A percentile compares a stretch with the other conserved stretches of the same genome.
phyloP scores from a whole-genome alignment of 768 basidiomycete genomes.

The Mycena indigotica region DNA sequence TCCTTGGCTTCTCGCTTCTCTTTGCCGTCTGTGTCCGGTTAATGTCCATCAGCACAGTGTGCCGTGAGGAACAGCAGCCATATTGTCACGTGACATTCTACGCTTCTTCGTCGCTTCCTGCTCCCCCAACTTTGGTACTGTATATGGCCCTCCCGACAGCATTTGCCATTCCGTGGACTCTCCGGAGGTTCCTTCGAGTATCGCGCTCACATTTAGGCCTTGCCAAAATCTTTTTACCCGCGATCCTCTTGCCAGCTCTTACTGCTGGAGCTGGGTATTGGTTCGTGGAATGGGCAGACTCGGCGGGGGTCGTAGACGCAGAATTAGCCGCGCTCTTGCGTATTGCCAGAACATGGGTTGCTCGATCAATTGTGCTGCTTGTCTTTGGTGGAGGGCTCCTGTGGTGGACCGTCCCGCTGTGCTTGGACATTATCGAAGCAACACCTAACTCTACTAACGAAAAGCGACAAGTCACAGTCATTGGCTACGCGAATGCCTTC shows the following conservation, averaged over 20 bases:
- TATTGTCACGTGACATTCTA: slow-evolving; percentile 92
- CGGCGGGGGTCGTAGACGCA: slow-evolving; percentile 46
- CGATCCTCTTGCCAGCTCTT: slow-evolving; percentile 60
- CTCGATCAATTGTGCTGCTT: slow-evolving; percentile 55
- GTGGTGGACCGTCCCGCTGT: slow-evolving; percentile 77
- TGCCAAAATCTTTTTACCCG: slow-evolving; percentile 62
- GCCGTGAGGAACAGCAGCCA: slow-evolving; percentile 92
- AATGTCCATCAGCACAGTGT: slow-evolving; percentile 83
- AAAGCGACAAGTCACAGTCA: slow-evolving; percentile 54
- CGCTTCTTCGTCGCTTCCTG: slow-evolving; percentile 65
- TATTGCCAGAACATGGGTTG: slow-evolving; percentile 58
- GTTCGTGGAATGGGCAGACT: slow-evolving; percentile 81
- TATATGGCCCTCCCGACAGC: slow-evolving; percentile 59
- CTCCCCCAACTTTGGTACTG: slow-evolving; percentile 63
- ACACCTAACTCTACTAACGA: slow-evolving; percentile 25
- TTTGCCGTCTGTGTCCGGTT: slow-evolving; percentile 71
- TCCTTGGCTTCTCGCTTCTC: slow-evolving; percentile 69
- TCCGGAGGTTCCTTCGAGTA: slow-evolving; percentile 59
- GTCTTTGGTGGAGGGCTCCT: slow-evolving; percentile 57
- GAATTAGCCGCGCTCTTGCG: slow-evolving; percentile 50
- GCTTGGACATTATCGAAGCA: slow-evolving; percentile 59
- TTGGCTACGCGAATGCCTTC: slow-evolving; percentile 89
- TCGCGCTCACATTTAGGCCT: slow-evolving; percentile 77
- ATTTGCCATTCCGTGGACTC: slow-evolving; percentile 53
- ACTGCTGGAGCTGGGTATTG: slow-evolving; percentile 67